These are phyloP conservation scores for Camelina neglecta DNA, from an alignment of 345 rosid genomes.

Conservation along the genomic window DNA sequence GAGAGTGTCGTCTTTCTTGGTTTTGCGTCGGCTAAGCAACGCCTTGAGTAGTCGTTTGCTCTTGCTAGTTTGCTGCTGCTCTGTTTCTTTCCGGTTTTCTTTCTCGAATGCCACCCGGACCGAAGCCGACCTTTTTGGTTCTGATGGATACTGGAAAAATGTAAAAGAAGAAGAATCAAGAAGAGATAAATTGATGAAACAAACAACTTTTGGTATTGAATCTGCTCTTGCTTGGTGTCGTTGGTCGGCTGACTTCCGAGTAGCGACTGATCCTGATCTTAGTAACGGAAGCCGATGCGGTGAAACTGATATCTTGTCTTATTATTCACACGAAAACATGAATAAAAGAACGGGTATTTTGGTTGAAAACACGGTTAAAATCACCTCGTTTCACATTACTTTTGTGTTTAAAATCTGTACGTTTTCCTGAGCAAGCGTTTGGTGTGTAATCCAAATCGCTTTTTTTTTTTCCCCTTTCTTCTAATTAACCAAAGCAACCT, in stretches of 20 bases:
- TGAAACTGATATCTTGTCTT: conserved; percentile 68
- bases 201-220: conserved; percentile 20
- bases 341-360: background rate
- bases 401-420: background rate
- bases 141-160: conserved; percentile 70
- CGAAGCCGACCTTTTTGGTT: conserved; percentile 81
- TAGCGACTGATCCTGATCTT: conserved; percentile 71
- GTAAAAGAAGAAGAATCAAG: conserved; percentile 16
- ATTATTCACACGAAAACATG: conserved; percentile 7
- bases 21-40: conserved; percentile 87
- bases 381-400: background rate
- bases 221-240: conserved; percentile 70
- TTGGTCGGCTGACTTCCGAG: conserved; percentile 59
- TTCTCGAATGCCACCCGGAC: conserved; percentile 62
- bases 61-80: conserved; percentile 69
- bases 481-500: too few species aligned
- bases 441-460: too few species aligned
- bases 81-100: conserved; percentile 57
- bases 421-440: background rate
- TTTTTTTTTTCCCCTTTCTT: too few species aligned
- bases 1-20: conserved; percentile 85
- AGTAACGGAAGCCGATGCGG: conserved; percentile 80
- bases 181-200: conserved; percentile 5
- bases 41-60: conserved; percentile 90
- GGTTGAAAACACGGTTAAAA: conserved; percentile 2